Evolutionary conservation across 345 rosid species (phyloP).

Genomic region (Draba incana): DNA sequence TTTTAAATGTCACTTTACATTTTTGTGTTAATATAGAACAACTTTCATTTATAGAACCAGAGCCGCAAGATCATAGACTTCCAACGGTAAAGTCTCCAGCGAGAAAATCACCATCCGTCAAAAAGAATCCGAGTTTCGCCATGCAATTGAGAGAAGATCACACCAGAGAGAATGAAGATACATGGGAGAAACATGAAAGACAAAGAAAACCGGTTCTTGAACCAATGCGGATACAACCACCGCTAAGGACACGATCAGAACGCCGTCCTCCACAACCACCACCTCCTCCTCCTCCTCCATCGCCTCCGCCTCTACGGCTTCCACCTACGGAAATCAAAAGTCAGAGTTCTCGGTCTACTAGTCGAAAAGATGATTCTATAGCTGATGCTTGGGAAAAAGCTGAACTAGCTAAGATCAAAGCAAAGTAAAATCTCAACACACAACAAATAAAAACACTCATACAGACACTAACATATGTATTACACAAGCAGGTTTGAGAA

Average conservation of each 20-base stretch:
- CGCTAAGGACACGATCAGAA: constrained; percentile 35
- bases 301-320: constrained; percentile 37
- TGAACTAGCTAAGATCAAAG: constrained; percentile 61
- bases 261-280: constrained; percentile 31
- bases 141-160: constrained; percentile 16
- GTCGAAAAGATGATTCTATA: constrained; percentile 33
- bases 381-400: constrained; percentile 73
- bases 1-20: constrained; percentile 3
- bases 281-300: constrained; percentile 34
- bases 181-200: constrained; percentile 31
- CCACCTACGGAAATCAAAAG: constrained; percentile 36
- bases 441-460: no score
- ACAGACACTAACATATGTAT: constrained; percentile 1
- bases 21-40: constrained; percentile 22
- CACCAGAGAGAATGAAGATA: constrained; percentile 18
- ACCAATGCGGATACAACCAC: constrained; percentile 33
- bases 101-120: constrained; percentile 32
- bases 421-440: constrained; percentile 44
- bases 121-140: constrained; percentile 32
- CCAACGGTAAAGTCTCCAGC: constrained; percentile 22
- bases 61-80: constrained; percentile 2
- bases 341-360: constrained; percentile 11
- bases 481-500: constrained; percentile 53
- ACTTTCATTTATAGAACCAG: constrained; percentile 34
- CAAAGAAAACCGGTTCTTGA: constrained; percentile 17